These are phyloP conservation scores for Boletus sp. DNA, from an alignment of 768 basidiomycete genomes.

Conservation along the genomic window DNA sequence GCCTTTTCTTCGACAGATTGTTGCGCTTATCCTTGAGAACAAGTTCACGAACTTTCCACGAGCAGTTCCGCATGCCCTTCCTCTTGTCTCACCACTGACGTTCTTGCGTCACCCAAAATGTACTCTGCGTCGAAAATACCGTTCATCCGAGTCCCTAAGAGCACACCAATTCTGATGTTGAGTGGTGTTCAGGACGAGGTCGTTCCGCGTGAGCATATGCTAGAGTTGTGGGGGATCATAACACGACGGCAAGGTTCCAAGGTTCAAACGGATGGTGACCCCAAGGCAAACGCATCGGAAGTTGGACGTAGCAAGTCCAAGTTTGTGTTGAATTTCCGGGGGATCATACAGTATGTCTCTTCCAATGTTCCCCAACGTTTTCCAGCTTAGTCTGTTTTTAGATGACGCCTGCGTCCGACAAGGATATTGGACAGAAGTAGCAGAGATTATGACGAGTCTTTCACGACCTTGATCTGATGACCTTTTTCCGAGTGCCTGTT, in stretches of 20 bases:
- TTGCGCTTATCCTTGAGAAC: conserved; percentile 86
- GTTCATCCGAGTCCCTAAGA: conserved; percentile 56
- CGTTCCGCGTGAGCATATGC: conserved; percentile 56
- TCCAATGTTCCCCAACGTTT: not conserved
- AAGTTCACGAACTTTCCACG: conserved; percentile 85
- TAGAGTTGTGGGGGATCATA: conserved; percentile 64
- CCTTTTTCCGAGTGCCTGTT: not conserved
- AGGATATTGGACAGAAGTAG: conserved; percentile 54
- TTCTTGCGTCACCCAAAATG: conserved; percentile 87
- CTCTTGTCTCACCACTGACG: conserved; percentile 66
- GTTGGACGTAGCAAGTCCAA: conserved; percentile 52
- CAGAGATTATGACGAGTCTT: conserved; percentile 43
- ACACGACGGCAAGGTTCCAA: conserved; percentile 43
- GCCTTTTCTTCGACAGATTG: conserved; percentile 45
- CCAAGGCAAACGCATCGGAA: conserved; percentile 40
- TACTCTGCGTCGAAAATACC: conserved; percentile 71
- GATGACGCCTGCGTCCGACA: conserved; percentile 57
- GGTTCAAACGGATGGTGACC: conserved; percentile 15
- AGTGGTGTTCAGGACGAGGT: conserved; percentile 63
- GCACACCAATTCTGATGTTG: conserved; percentile 78
- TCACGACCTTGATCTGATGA: conserved; percentile 10
- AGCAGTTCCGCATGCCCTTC: conserved; percentile 80
- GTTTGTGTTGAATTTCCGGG: conserved; percentile 55
- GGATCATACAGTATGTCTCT: conserved; percentile 52
- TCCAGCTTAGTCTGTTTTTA: conserved; percentile 13